Conservation (phyloP, 2,329 filamentous ascomycete species). For the Diaporthe helianthi region DNA sequence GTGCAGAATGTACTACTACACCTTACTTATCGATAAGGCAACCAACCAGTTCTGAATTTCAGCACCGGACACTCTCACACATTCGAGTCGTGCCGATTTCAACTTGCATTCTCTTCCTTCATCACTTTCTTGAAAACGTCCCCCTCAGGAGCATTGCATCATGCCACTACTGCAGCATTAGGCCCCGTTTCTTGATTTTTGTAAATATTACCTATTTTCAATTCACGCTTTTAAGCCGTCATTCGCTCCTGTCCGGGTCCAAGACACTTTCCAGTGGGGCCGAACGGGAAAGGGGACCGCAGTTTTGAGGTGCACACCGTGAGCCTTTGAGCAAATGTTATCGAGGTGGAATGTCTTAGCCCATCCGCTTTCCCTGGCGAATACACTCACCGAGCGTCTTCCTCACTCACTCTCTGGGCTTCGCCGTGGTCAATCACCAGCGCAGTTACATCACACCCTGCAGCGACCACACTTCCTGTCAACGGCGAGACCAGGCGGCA, state of each 20-base stretch:
- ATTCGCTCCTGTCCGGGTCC: background rate
- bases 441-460: background rate
- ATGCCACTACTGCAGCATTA: background rate
- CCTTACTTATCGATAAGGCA: slow-evolving; percentile 31
- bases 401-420: background rate
- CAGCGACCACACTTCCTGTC: background rate
- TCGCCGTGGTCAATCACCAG: background rate
- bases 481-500: background rate
- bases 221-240: background rate
- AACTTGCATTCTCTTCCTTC: background rate
- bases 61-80: background rate
- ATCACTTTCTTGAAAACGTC: background rate
- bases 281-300: background rate
- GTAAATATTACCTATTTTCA: background rate
- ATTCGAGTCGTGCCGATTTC: background rate
- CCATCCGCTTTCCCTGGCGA: background rate
- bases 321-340: background rate
- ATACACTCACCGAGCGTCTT: background rate
- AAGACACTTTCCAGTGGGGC: background rate
- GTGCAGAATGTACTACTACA: background rate
- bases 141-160: background rate
- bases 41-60: background rate
- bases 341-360: background rate
- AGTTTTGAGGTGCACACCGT: background rate
- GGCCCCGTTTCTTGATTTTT: background rate